phyloP scores from a whole-genome alignment of 108 stramenopile genomes.

The Chaetoceros muelleri region DNA sequence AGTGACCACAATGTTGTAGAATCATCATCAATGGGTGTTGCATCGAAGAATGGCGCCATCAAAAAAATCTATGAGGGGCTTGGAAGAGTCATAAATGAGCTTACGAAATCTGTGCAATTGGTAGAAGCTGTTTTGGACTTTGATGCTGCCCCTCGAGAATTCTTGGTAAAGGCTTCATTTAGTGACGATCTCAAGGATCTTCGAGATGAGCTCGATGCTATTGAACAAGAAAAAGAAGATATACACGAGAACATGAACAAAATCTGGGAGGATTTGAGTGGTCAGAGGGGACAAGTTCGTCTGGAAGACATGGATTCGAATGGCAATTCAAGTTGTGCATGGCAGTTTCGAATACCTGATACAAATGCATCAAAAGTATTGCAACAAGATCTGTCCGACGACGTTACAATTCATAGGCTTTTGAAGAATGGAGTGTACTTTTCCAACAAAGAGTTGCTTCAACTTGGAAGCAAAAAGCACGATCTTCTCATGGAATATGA shows the following conservation, averaged over 20 bases:
- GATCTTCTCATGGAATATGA: constrained; percentile 65
- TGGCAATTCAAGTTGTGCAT: constrained; percentile 29
- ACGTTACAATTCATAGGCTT: constrained; percentile 58
- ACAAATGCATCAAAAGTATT: constrained; percentile 65
- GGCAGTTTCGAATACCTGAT: constrained; percentile 73
- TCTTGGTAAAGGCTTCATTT: constrained; percentile 55
- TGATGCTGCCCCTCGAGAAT: constrained; percentile 77
- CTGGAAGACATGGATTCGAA: constrained; percentile 45
- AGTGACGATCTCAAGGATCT: constrained; percentile 60
- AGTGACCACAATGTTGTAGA: not conserved
- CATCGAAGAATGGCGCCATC: constrained; percentile 6
- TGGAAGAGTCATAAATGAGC: constrained; percentile 16
- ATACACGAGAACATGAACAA: constrained; percentile 58
- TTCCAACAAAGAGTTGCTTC: constrained; percentile 61
- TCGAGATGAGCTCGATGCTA: constrained; percentile 44
- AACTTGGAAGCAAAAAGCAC: constrained; percentile 44
- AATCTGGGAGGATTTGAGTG: constrained; percentile 36
- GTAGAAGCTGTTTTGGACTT: constrained; percentile 72
- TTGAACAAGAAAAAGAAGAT: constrained; percentile 52
- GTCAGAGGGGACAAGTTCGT: constrained; percentile 42
- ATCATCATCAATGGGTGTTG: constrained; percentile 7
- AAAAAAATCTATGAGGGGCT: not conserved
- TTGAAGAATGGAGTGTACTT: constrained; percentile 96
- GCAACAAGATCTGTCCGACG: constrained; percentile 13
- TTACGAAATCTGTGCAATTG: constrained; percentile 28